A percentile compares a stretch with the other conserved stretches of the same genome.
These are phyloP conservation scores for Lophium mytilinum DNA, from an alignment of 495 filamentous ascomycete genomes.

Conservation along the genomic window DNA sequence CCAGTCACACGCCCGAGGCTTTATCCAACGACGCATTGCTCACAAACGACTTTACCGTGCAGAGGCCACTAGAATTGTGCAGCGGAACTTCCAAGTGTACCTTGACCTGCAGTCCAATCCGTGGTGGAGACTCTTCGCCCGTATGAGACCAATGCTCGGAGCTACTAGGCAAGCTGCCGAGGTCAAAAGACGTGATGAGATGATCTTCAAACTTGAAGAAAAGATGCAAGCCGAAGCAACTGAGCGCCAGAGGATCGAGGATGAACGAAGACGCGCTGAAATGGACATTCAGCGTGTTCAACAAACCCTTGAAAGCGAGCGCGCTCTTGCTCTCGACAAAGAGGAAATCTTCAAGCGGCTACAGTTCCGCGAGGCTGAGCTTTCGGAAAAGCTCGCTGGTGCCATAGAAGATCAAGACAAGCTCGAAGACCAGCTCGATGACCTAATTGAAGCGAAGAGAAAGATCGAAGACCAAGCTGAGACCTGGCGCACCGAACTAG, in stretches of 20 bases:
- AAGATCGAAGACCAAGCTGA: slow-evolving; percentile 79
- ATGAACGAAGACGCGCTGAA: slow-evolving; percentile 82
- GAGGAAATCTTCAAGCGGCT: slow-evolving; percentile 96
- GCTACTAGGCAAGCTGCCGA: slow-evolving; percentile 83
- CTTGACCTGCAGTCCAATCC: slow-evolving; percentile 80
- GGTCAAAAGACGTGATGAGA: slow-evolving; percentile 88
- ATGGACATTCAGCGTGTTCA: slow-evolving; percentile 81
- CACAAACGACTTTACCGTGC: slow-evolving; percentile 90
- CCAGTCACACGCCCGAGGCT: slow-evolving; percentile 84
- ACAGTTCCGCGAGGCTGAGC: slow-evolving; percentile 79
- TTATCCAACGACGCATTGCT: slow-evolving; percentile 75
- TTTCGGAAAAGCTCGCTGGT: slow-evolving; percentile 83
- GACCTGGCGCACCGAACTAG: slow-evolving; percentile 68
- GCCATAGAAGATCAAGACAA: slow-evolving; percentile 94
- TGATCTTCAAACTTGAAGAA: slow-evolving; percentile 74
- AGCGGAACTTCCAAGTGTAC: slow-evolving; percentile 85
- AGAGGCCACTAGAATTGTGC: slow-evolving; percentile 90
- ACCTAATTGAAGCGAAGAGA: slow-evolving; percentile 81
- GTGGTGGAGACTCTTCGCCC: slow-evolving; percentile 95
- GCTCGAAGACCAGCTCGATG: slow-evolving; percentile 87
- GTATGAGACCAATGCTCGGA: slow-evolving; percentile 90
- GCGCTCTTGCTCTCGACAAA: slow-evolving; percentile 89
- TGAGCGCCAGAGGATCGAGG: slow-evolving; percentile 75
- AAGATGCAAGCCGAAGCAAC: slow-evolving; percentile 71
- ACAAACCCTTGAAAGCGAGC: slow-evolving; percentile 88